These are phyloP conservation scores for Glycine latifolia DNA, from an alignment of 306 rosid species.

Conservation along the genomic window DNA sequence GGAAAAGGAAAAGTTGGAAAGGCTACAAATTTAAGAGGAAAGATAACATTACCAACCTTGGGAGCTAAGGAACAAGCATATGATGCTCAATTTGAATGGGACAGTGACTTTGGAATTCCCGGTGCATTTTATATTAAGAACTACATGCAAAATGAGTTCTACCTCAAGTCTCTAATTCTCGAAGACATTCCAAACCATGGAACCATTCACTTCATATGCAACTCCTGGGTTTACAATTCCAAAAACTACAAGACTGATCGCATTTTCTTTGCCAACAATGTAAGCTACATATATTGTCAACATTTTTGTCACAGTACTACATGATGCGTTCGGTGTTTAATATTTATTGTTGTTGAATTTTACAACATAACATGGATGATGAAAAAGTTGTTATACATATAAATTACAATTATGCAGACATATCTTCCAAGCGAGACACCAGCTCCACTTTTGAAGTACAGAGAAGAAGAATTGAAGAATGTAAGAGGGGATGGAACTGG, in stretches of 20 bases:
- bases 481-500: conserved; percentile 76
- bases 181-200: conserved; percentile 69
- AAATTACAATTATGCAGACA: conserved; percentile 42
- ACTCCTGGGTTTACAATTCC: conserved; percentile 75
- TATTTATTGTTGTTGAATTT: background rate
- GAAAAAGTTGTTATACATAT: background rate
- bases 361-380: background rate
- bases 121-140: conserved; percentile 71
- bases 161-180: conserved; percentile 56
- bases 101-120: conserved; percentile 54
- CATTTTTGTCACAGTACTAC: background rate
- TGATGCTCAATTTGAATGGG: conserved; percentile 58
- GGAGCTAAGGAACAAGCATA: conserved; percentile 52
- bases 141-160: conserved; percentile 62
- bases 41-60: conserved; percentile 48
- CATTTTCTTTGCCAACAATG: conserved; percentile 75
- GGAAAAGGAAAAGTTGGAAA: conserved; percentile 60
- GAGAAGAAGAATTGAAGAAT: conserved; percentile 66
- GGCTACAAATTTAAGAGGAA: conserved; percentile 54
- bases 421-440: conserved; percentile 71
- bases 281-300: background rate
- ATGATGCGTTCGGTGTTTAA: background rate
- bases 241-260: conserved; percentile 53
- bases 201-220: conserved; percentile 64
- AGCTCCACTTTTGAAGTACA: conserved; percentile 52